Evolutionary conservation across 23 red algal genomes (phyloP), one percentile per base, ranked within the genome.

Genomic region (Cyanidiococcus yangmingshanensis): DNA sequence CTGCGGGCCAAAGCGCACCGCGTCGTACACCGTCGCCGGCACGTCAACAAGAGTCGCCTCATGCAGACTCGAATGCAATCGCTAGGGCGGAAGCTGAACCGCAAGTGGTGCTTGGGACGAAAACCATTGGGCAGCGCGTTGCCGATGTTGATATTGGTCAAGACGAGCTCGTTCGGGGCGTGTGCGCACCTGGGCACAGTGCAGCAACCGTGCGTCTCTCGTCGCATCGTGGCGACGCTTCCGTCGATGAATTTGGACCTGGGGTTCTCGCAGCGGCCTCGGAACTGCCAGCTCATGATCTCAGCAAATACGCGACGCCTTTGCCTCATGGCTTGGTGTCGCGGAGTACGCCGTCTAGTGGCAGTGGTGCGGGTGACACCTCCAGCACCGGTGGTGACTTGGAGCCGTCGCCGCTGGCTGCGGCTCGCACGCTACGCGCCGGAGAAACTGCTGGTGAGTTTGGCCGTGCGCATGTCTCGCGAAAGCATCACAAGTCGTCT

Each of bases 261-360:
- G 45, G 45, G 12, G 45, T 21, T 7, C 12, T 15, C 21, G 7
- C 21, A 21, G 45, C 45, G 12, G 21, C 21, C 12, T 7, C 21
- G 45, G 45, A 54, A 15, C 7, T 54, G 45, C 45, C 21, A 7
- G 45, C 21, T 21, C 45, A 7, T 27, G 63, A 71, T 35, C 27
- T 71, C n/a, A 71, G 63, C 63, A 71, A 25, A 7, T 71, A 71
- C 63, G 63, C 63, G n/a, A 71, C 63, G 63, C 63, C 63, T 27
- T 29, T 71, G 27, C 63, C 63, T 7, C 63, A 32, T 32, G 63
- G 63, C 3, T 32, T 71, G n/a, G 7, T 71, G 63, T 71, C 63
- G 27, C n/a, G 32, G 12, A 71, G 63, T 7, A 71, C 63, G 27
- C 63, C 63, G 7, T 71, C 63, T 12, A 32, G n/a, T 29, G 27